Percentiles rank a stretch among this genome's conserved stretches.
Evolutionary conservation across 2,329 filamentous ascomycete genomes (phyloP).

Genomic region (Nemania abortiva): DNA sequence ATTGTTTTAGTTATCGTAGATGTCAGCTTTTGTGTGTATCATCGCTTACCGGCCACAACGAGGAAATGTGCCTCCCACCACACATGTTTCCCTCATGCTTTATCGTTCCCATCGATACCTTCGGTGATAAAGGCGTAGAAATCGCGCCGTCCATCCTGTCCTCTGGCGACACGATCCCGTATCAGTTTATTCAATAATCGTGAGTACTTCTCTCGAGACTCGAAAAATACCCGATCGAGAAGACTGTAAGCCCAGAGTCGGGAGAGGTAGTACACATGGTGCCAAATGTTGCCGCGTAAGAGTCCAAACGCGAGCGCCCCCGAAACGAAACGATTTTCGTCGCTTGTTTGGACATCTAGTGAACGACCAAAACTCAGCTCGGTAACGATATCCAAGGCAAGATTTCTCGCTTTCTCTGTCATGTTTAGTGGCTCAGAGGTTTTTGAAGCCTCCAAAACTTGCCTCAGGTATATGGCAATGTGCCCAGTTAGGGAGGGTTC

Average conservation of each 20-base stretch:
- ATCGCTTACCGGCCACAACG: neutral
- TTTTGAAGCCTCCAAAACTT: neutral
- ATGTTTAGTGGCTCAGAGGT: constrained; percentile 28
- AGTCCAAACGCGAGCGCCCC: constrained; percentile 1
- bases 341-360: constrained; percentile 28
- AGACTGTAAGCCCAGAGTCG: neutral
- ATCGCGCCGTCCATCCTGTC: constrained; percentile 30
- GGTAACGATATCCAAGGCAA: constrained; percentile 34
- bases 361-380: constrained; percentile 36
- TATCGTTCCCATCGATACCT: neutral
- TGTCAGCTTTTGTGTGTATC: too few species aligned
- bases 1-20: neutral
- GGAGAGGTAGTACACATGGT: constrained; percentile 6
- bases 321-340: constrained; percentile 3
- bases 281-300: neutral
- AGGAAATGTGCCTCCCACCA: constrained; percentile 2
- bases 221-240: constrained; percentile 9
- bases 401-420: constrained; percentile 13
- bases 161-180: constrained; percentile 21
- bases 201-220: neutral
- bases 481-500: neutral
- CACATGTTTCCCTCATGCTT: neutral
- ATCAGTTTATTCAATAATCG: constrained; percentile 31
- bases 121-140: constrained; percentile 36
- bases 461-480: neutral